Evolutionary conservation across 352 stramenopile species (phyloP).

Genomic region (Globisporangium viniferum): DNA sequence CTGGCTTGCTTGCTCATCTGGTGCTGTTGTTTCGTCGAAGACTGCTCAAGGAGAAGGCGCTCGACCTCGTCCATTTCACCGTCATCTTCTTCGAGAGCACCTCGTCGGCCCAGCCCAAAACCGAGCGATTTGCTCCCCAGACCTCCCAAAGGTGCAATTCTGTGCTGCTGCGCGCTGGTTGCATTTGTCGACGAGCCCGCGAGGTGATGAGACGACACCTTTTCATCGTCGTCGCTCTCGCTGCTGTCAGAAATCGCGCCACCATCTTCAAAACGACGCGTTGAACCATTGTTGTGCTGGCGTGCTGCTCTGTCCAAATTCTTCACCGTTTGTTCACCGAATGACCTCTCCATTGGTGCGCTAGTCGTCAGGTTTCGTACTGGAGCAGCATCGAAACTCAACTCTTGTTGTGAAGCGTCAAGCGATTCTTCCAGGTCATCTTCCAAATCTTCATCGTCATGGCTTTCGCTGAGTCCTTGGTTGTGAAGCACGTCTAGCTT

Average conservation of each 20-base stretch:
- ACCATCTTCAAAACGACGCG: background rate
- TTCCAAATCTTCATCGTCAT: background rate
- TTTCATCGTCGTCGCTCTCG: background rate
- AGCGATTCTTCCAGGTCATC: background rate
- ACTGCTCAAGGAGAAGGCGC: constrained; percentile 2
- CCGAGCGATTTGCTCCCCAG: no score
- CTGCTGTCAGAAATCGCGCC: constrained; percentile 7
- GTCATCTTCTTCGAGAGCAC: constrained; percentile 14
- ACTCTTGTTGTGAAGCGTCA: background rate
- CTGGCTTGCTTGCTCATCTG: background rate
- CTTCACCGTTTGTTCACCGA: background rate
- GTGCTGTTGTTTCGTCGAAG: constrained; percentile 16
- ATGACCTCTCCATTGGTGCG: background rate
- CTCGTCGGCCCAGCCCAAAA: no score
- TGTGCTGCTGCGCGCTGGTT: no score
- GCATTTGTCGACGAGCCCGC: no score
- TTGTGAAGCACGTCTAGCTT: background rate
- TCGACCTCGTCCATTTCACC: constrained; percentile 15
- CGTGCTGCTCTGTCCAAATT: background rate
- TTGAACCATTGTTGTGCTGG: background rate
- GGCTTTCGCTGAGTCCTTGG: background rate
- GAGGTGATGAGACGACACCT: background rate
- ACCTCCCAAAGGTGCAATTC: no score
- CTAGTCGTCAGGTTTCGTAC: background rate
- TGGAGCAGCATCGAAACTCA: background rate